Percentiles rank a stretch among this genome's conserved stretches.
Conservation (phyloP, 2,329 filamentous ascomycete genomes). For the Colletotrichum sp. region DNA sequence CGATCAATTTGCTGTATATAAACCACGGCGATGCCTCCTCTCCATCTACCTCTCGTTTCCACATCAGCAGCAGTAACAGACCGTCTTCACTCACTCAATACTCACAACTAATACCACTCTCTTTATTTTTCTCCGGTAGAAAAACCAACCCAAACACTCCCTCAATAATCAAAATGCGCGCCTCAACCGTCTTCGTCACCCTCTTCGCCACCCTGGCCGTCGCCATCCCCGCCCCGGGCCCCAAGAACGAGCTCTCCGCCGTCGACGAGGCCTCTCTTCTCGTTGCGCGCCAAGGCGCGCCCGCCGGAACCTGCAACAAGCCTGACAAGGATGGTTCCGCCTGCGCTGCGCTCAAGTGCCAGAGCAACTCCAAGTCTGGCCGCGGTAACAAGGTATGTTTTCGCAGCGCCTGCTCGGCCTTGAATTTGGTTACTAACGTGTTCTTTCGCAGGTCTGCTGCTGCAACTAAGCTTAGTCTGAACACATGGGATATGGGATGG, state of each 20-base stretch:
- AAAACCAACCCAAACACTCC: not conserved
- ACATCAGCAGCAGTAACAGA: not conserved
- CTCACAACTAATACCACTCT: not conserved
- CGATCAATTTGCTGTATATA: not conserved
- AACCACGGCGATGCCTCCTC: not conserved
- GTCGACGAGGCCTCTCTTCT: not conserved
- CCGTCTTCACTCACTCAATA: not conserved
- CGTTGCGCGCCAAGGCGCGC: not conserved
- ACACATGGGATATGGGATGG: not conserved
- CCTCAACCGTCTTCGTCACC: not conserved
- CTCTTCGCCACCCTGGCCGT: slow-evolving; percentile 5
- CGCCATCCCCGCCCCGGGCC: not conserved
- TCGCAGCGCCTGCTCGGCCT: no score
- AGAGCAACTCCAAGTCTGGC: not conserved
- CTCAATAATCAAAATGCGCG: not conserved
- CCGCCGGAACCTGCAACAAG: not conserved
- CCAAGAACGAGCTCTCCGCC: not conserved
- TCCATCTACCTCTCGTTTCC: no score
- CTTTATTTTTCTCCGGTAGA: not conserved
- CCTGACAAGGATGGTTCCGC: not conserved
- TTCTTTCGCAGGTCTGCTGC: not conserved
- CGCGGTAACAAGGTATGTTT: not conserved
- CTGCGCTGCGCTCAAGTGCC: not conserved
- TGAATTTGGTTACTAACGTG: not conserved
- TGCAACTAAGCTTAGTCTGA: not conserved